Evolutionary conservation across 306 rosid species (phyloP).

Genomic region (Cucurbita maxima): DNA sequence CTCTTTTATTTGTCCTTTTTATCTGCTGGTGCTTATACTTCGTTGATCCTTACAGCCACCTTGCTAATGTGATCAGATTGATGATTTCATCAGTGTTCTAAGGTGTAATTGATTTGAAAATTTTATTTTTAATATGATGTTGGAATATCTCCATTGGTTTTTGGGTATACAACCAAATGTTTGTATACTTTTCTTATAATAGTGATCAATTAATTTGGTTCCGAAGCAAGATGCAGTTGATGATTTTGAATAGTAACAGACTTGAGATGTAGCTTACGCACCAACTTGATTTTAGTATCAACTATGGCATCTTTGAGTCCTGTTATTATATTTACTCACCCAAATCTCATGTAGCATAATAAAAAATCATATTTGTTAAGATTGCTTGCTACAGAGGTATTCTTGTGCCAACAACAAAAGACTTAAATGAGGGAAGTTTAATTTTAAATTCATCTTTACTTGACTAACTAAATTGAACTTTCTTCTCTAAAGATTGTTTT

Average conservation of each 20-base stretch:
- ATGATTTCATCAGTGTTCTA: background rate
- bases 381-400: background rate
- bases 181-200: background rate
- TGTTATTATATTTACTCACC: background rate
- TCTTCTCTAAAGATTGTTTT: background rate
- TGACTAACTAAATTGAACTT: background rate
- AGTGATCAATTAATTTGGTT: background rate
- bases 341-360: background rate
- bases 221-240: background rate
- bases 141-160: background rate
- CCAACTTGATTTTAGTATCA: background rate
- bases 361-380: background rate
- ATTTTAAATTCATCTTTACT: background rate
- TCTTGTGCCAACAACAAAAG: background rate
- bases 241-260: background rate
- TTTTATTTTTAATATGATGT: background rate
- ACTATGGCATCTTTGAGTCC: background rate
- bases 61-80: background rate
- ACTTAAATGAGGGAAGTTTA: background rate
- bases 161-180: background rate
- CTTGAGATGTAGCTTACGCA: background rate
- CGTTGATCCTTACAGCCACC: background rate
- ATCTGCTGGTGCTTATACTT: background rate
- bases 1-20: background rate
- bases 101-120: background rate